Percentiles rank a stretch among this genome's conserved stretches.
phyloP scores from a whole-genome alignment of 2,329 filamentous ascomycete species.

The Pseudocercospora macadamiae region DNA sequence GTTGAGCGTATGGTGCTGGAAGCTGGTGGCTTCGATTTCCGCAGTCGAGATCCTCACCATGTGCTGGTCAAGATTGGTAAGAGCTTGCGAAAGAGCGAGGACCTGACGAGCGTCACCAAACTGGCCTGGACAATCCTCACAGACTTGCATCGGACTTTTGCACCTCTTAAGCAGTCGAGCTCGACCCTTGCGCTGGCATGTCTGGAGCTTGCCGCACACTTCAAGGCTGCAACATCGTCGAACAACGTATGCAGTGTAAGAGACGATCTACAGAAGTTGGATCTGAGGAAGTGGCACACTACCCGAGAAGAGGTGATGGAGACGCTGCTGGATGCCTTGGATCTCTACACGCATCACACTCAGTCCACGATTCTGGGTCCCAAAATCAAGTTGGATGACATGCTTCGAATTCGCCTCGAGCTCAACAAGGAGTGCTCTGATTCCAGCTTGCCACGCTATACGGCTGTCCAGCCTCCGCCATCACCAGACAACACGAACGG shows the following conservation, averaged over 20 bases:
- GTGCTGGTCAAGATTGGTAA: slow-evolving; percentile 72
- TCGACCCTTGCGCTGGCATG: slow-evolving; percentile 82
- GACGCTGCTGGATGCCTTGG: slow-evolving; percentile 85
- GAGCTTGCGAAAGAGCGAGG: slow-evolving; percentile 51
- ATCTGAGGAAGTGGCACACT: slow-evolving; percentile 51
- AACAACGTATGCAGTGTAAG: slow-evolving; percentile 25
- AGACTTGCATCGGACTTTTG: slow-evolving; percentile 91
- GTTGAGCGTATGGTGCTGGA: slow-evolving; percentile 93
- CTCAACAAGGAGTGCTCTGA: slow-evolving; percentile 80
- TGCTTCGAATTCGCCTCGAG: slow-evolving; percentile 83
- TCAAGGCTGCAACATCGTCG: slow-evolving; percentile 45
- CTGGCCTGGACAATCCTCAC: slow-evolving; percentile 82
- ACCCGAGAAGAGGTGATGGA: slow-evolving; percentile 61
- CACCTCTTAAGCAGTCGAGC: slow-evolving; percentile 85
- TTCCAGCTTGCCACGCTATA: slow-evolving; percentile 64
- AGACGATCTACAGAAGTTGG: slow-evolving; percentile 43
- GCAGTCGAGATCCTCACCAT: slow-evolving; percentile 84
- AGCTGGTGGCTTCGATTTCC: slow-evolving; percentile 90
- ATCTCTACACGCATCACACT: slow-evolving; percentile 86
- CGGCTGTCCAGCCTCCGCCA: slow-evolving; percentile 38
- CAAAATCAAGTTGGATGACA: slow-evolving; percentile 71
- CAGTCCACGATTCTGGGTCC: slow-evolving; percentile 73
- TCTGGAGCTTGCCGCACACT: slow-evolving; percentile 75
- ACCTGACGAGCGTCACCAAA: slow-evolving; percentile 36
- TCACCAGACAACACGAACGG: slow-evolving; percentile 40